Base-by-base conservation (phyloP, 306 rosid genomes). In the Vachellia pachyceras region DNA sequence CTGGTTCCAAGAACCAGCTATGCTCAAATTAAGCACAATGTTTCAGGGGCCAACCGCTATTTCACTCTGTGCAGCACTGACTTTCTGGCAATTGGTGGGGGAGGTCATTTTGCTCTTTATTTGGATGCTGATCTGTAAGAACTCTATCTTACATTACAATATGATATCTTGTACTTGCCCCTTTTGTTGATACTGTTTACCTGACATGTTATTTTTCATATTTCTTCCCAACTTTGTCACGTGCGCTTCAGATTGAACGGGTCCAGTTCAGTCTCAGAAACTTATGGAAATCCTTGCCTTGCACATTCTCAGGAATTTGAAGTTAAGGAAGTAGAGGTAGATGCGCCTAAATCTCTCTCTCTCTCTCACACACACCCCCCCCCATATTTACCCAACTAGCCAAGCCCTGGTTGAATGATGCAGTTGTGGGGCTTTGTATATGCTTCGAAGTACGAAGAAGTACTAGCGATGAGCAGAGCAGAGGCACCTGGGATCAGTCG, bases 281-380 rank as follows among this genome's bases (percentile, higher is more conserved):
- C 97, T 18, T 95, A 90, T 44, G 97, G 91, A 6, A 95, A 95
- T 85, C 94, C 99, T 60, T 95, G 97, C 81, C 99, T 95, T 84
- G 97, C 99, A 23, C 82, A 89, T 81, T 85, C 97, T 17, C 80
- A 88, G 83, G 97, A 95, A 63, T 95, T 95, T 82, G 91, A 89
- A 69, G 94, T 93, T 69, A 93, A 93, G 90, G 97, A 95, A 87
- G 91, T 93, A 67, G 99, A 95, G 97, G 97, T 95, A 95, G 97
- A 95, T 95, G 76, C 61, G 67, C 71, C 63, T n/a, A n/a, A n/a
- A n/a, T n/a, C n/a, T n/a, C n/a, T 61, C 69, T 23, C 68, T n/a
- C 44, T 29, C 77, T 14, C 63, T 47, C 66, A 8, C 61, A 12
- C 54, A 12, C 57, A 40, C 85, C 63, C 45, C 80, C 5, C 17